A percentile compares a stretch with the other conserved stretches of the same genome.
These are phyloP conservation scores for Botrytis fabae DNA, from an alignment of 2,329 filamentous ascomycete genomes.

Conservation along the genomic window DNA sequence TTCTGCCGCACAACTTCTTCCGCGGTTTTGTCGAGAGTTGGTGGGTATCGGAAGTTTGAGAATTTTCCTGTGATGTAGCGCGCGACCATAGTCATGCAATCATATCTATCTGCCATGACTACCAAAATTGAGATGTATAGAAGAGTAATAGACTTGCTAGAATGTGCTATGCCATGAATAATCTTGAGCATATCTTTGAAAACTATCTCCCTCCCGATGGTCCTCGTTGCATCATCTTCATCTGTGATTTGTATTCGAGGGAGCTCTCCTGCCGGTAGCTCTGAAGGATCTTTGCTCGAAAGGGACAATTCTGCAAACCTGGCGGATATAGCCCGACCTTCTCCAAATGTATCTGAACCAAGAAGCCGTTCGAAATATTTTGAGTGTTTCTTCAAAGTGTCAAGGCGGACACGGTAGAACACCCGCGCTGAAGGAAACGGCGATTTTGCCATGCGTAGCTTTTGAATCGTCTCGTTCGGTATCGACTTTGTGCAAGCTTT, in stretches of 20 bases:
- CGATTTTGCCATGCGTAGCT: slow-evolving; percentile 37
- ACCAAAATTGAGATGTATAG: slow-evolving; percentile 65
- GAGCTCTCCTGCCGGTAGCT: slow-evolving; percentile 53
- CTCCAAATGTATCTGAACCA: slow-evolving; percentile 59
- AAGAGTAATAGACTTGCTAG: slow-evolving; percentile 51
- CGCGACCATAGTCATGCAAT: slow-evolving; percentile 58
- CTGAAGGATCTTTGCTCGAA: slow-evolving; percentile 49
- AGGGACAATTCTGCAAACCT: slow-evolving; percentile 51
- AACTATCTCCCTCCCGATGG: slow-evolving; percentile 59
- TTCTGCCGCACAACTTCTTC: slow-evolving; percentile 71
- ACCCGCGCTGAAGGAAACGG: slow-evolving; percentile 35
- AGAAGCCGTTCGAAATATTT: slow-evolving; percentile 71
- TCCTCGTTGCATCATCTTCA: slow-evolving; percentile 66
- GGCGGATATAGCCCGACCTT: slow-evolving; percentile 58
- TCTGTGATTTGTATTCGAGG: slow-evolving; percentile 65
- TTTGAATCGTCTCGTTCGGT: slow-evolving; percentile 50
- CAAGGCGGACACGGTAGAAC: slow-evolving; percentile 60
- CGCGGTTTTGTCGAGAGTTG: slow-evolving; percentile 48
- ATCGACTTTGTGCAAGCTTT: slow-evolving; percentile 51
- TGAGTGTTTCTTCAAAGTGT: slow-evolving; percentile 59
- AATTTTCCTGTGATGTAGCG: slow-evolving; percentile 51
- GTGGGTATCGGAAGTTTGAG: slow-evolving; percentile 55
- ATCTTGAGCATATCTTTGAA: slow-evolving; percentile 68
- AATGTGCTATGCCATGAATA: slow-evolving; percentile 54
- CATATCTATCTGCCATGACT: slow-evolving; percentile 72